Percentiles rank a stretch among this genome's conserved stretches.
Conservation (phyloP, 1,284 basidiomycete species). For the Cystobasidium sp. region DNA sequence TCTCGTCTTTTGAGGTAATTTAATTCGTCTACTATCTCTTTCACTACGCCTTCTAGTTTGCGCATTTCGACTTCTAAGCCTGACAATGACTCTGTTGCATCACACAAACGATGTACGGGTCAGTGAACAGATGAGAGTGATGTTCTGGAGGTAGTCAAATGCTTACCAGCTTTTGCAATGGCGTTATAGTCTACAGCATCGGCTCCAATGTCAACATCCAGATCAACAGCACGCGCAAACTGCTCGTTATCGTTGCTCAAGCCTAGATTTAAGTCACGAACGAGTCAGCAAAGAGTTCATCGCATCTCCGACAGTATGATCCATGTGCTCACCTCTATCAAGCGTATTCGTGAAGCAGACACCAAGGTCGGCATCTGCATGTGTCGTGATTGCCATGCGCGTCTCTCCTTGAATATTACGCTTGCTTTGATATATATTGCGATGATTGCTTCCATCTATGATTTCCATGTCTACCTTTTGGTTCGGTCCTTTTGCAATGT, state of each 20-base stretch:
- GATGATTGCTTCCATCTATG: conserved; percentile 81
- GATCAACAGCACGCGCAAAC: conserved; percentile 69
- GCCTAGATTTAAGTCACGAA: background rate
- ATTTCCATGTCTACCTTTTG: conserved; percentile 86
- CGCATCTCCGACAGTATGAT: background rate
- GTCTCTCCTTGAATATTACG: conserved; percentile 86
- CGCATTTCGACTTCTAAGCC: conserved; percentile 97
- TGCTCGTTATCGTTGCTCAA: conserved; percentile 19
- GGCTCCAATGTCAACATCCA: conserved; percentile 96
- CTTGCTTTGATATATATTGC: conserved; percentile 91
- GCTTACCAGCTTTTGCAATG: conserved; percentile 85
- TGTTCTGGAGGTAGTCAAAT: background rate
- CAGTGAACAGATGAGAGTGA: background rate
- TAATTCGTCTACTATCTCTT: conserved; percentile 93
- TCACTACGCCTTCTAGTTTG: conserved; percentile 90
- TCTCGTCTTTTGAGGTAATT: conserved; percentile 89
- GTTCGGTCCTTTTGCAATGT: conserved; percentile 59
- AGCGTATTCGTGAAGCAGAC: conserved; percentile 88
- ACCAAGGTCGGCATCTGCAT: conserved; percentile 89
- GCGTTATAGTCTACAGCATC: conserved; percentile 99
- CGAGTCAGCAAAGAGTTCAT: background rate
- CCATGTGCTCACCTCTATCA: conserved; percentile 71
- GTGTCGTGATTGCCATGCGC: conserved; percentile 89
- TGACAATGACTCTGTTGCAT: conserved; percentile 74
- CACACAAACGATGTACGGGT: background rate